Conservation (phyloP, 2,329 filamentous ascomycete species). For the Cladosporium sp. region DNA sequence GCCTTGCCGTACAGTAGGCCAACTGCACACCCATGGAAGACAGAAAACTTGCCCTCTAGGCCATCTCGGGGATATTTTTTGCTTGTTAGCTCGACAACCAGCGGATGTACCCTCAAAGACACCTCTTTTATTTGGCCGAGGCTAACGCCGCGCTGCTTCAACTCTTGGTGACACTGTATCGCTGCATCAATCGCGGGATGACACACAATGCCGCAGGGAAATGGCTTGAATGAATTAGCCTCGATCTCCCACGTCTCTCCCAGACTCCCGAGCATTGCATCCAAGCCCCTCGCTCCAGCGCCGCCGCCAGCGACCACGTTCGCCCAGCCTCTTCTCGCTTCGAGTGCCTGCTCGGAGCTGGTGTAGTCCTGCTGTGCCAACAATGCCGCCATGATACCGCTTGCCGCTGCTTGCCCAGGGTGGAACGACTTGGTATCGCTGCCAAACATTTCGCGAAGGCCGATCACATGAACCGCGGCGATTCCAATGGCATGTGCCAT, state of each 20-base stretch:
- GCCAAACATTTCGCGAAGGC: conserved; percentile 53
- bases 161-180: conserved; percentile 43
- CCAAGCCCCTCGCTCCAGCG: conserved; percentile 33
- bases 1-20: conserved; percentile 49
- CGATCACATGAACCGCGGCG: conserved; percentile 51
- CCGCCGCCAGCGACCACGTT: conserved; percentile 45
- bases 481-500: conserved; percentile 51
- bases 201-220: conserved; percentile 55
- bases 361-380: conserved; percentile 49
- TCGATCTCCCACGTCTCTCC: conserved; percentile 47
- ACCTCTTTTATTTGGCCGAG: conserved; percentile 37
- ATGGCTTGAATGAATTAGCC: conserved; percentile 55
- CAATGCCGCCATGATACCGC: conserved; percentile 45
- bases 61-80: conserved; percentile 48
- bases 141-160: conserved; percentile 28
- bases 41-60: conserved; percentile 52
- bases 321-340: conserved; percentile 52
- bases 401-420: conserved; percentile 50
- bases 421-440: conserved; percentile 55
- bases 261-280: conserved; percentile 33
- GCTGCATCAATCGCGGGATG: conserved; percentile 54
- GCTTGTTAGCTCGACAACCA: conserved; percentile 51
- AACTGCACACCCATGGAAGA: conserved; percentile 52
- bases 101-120: conserved; percentile 44
- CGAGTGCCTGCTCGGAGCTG: conserved; percentile 44